Base-by-base conservation (phyloP, 176 grass and related monocot species). In the Luzula sylvatica region DNA sequence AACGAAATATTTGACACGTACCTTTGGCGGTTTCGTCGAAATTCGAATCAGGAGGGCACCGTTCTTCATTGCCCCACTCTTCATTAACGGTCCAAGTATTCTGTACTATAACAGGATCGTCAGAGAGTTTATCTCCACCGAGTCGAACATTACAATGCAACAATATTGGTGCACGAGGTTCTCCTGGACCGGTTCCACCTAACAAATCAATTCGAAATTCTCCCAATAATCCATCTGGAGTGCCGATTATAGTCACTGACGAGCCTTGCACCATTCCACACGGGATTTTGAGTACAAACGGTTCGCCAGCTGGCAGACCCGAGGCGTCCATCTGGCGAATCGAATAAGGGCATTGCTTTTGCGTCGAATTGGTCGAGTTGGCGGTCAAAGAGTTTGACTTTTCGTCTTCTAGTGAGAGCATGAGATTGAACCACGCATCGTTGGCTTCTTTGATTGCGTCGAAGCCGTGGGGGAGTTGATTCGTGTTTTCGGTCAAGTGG, bases 211-310 rank as follows among this genome's bases (percentile, higher is more conserved):
- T 72, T 59, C 72, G 83, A 41, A 98, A 92, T 52, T 87, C 76
- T 17, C 86, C 93, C 18, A 98, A 32, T 65, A 98, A 52, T 26
- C 93, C 82, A 55, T 73, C 82, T 60, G 93, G 93, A 20, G 81
- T 92, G 57, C 93, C 93, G 46, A 98, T 87, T 21, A 98, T 53
- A 55, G 93, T 98, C 47, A 98, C 48, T 4, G 86, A 98, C 38
- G 93, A 98, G 42, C 93, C 86, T n/a, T 90, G 93, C 79, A 98
- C 75, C 53, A 98, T 44, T 55, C 93, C 93, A 75, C 93, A 98
- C 0, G 93, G 82, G 46, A 92, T 72, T 58, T 80, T 87, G 46
- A 98, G 74, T 43, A 64, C 51, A 80, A 98, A 98, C 57, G 21
- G 67, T 70, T 54, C 39, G 5, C 74, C 75, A 9, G 30, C 7